Percentiles rank a stretch among this genome's conserved stretches.
Evolutionary conservation across 352 stramenopile genomes (phyloP).

Genomic region (Globisporangium perplexum): DNA sequence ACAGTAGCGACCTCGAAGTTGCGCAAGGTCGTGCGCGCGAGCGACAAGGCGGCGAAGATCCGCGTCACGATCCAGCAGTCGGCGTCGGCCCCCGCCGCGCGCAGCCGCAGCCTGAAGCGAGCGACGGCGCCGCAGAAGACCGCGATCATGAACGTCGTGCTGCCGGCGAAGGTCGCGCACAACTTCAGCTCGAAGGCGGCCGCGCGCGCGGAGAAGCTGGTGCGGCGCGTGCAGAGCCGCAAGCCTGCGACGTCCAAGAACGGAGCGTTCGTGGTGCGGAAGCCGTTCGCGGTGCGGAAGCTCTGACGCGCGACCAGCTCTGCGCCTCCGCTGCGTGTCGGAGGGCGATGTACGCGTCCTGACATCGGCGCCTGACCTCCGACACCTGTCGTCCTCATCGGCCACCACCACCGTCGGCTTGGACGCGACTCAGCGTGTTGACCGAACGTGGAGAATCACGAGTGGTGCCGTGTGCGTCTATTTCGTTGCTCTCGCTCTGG

Average conservation of each 20-base stretch:
- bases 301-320: constrained; percentile 5
- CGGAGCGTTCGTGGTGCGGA: constrained; percentile 44
- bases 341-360: constrained; percentile 14
- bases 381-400: too few relatives aligned
- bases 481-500: not conserved
- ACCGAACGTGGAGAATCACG: not conserved
- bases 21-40: constrained; percentile 21
- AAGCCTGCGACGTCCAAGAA: constrained; percentile 29
- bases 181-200: constrained; percentile 10
- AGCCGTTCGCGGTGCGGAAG: constrained; percentile 32
- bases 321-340: not conserved
- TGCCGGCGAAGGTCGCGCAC: constrained; percentile 11
- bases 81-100: not conserved
- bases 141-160: constrained; percentile 10
- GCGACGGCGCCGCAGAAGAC: constrained; percentile 23
- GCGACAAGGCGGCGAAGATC: constrained; percentile 28
- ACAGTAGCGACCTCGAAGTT: not conserved
- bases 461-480: not conserved
- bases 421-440: not conserved
- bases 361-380: not conserved
- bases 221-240: constrained; percentile 9
- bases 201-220: constrained; percentile 4
- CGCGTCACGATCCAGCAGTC: constrained; percentile 27
- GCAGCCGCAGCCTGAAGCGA: constrained; percentile 16
- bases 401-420: too few relatives aligned